These are phyloP conservation scores for Cladosporium phlei DNA, from an alignment of 2,329 filamentous ascomycete genomes.

Conservation along the genomic window DNA sequence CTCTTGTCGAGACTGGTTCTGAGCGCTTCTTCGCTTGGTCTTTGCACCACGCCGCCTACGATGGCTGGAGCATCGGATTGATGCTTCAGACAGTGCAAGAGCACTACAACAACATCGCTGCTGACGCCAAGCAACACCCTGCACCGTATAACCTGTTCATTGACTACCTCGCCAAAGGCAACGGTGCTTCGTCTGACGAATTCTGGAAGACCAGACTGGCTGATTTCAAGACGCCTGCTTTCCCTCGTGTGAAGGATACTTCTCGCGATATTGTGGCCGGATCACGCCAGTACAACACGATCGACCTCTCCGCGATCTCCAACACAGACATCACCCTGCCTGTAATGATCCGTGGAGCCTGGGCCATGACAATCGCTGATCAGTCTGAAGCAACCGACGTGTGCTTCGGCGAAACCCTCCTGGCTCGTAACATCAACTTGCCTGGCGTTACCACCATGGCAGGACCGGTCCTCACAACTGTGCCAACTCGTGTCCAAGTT, in stretches of 20 bases:
- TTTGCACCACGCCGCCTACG: slow-evolving; percentile 7
- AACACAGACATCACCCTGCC: slow-evolving; percentile 5
- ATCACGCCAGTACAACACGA: slow-evolving; percentile 4
- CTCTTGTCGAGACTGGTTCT: slow-evolving; percentile 2
- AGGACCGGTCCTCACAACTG: slow-evolving; percentile 34
- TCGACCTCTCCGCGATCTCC: slow-evolving; percentile 2
- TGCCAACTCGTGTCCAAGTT: slow-evolving; percentile 29
- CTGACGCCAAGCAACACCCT: neutral
- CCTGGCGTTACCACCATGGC: slow-evolving; percentile 9
- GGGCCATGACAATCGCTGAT: slow-evolving; percentile 9
- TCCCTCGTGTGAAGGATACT: slow-evolving; percentile 7
- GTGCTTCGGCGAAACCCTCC: slow-evolving; percentile 3
- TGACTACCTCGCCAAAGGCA: slow-evolving; percentile 1
- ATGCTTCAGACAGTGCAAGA: slow-evolving; percentile 7
- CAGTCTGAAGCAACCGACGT: slow-evolving; percentile 7
- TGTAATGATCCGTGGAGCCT: slow-evolving; percentile 9
- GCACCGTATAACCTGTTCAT: slow-evolving; percentile 6
- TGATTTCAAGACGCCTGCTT: slow-evolving; percentile 8
- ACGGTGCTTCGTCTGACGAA: neutral
- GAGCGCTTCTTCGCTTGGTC: slow-evolving; percentile 10
- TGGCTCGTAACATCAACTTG: slow-evolving; percentile 10
- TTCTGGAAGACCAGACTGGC: slow-evolving; percentile 9
- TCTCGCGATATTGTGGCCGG: neutral
- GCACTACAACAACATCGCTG: neutral
- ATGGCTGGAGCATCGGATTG: slow-evolving; percentile 8